Percentiles rank a stretch among this genome's conserved stretches.
phyloP scores from a whole-genome alignment of 2,329 filamentous ascomycete genomes.

The Thelonectria olida region DNA sequence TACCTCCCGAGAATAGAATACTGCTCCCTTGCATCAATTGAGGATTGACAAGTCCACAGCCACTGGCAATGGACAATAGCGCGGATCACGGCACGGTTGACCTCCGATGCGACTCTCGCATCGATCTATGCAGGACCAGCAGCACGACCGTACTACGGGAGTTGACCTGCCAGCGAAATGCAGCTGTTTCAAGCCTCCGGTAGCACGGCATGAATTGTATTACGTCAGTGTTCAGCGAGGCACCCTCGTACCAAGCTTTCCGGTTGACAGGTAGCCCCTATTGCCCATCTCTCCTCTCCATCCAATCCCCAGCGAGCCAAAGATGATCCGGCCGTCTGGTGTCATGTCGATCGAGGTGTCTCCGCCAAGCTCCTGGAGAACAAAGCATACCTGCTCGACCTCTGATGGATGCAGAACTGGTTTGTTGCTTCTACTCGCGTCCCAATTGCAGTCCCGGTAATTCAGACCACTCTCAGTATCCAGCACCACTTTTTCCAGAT shows the following conservation, averaged over 20 bases:
- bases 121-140: neutral
- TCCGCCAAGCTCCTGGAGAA: slow-evolving; percentile 56
- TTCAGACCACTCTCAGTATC: slow-evolving; percentile 61
- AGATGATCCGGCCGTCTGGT: slow-evolving; percentile 67
- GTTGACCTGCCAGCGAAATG: neutral
- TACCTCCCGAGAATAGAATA: neutral
- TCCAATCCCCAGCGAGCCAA: slow-evolving; percentile 85
- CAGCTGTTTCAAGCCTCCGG: neutral
- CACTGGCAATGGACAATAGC: neutral
- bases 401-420: slow-evolving; percentile 70
- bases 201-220: slow-evolving; percentile 16
- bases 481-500: slow-evolving; percentile 73
- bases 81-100: neutral
- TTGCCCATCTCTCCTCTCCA: slow-evolving; percentile 94
- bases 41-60: neutral
- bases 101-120: neutral
- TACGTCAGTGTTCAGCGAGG: slow-evolving; percentile 37
- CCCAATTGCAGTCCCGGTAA: slow-evolving; percentile 68
- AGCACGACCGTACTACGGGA: neutral
- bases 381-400: slow-evolving; percentile 73
- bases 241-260: slow-evolving; percentile 72
- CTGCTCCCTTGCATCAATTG: slow-evolving; percentile 1
- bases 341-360: slow-evolving; percentile 54
- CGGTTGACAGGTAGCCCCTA: slow-evolving; percentile 85
- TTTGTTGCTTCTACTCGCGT: slow-evolving; percentile 51